These are phyloP conservation scores for Schoenoplectus triqueter DNA, from an alignment of 202 grass and related monocot genomes.

Conservation along the genomic window DNA sequence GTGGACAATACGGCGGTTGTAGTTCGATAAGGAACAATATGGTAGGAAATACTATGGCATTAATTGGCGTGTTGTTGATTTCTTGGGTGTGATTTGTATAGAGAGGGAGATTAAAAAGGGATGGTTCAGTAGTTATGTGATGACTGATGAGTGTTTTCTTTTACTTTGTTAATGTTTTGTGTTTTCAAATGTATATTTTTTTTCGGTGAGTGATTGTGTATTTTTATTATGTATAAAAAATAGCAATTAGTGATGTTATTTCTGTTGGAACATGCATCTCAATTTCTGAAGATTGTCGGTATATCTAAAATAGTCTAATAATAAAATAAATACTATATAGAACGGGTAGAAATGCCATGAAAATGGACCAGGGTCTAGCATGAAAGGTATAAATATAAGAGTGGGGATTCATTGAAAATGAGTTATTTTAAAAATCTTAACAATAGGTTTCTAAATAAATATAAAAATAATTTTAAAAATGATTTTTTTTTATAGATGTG, in stretches of 20 bases:
- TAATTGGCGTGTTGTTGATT: constrained; percentile 22
- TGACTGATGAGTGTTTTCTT: background rate
- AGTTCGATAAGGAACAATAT: background rate
- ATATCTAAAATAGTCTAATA: too few species aligned
- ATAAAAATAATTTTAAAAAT: too few species aligned
- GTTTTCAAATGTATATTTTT: background rate
- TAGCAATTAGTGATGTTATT: background rate
- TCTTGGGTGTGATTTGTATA: constrained; percentile 21
- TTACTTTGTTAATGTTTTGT: background rate
- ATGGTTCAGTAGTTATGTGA: background rate
- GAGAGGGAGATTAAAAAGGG: background rate
- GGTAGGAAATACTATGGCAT: background rate
- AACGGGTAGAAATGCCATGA: background rate
- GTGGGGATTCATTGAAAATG: too few species aligned
- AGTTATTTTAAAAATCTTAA: too few species aligned
- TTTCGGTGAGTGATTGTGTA: constrained; percentile 19
- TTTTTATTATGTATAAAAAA: background rate
- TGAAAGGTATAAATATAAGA: background rate
- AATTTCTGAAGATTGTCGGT: too few species aligned
- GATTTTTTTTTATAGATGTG: too few species aligned
- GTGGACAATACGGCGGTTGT: constrained; percentile 13
- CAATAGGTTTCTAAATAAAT: too few species aligned
- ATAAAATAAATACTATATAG: background rate
- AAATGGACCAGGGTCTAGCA: background rate
- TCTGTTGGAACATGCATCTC: background rate